Base-by-base conservation (phyloP, 768 basidiomycete genomes). In the Podaxis sp. region DNA sequence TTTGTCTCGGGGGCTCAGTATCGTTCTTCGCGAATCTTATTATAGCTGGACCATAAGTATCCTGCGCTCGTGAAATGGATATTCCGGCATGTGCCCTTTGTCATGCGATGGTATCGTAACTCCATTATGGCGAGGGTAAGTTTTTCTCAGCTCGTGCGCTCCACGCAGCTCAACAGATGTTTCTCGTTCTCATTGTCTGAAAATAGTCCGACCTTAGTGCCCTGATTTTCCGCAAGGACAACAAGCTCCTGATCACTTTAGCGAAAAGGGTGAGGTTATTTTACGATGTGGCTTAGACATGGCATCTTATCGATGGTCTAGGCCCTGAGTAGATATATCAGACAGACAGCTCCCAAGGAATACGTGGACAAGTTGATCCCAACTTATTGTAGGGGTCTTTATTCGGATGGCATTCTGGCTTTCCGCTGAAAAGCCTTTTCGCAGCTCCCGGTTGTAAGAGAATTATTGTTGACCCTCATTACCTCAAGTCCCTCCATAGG, bases 381-480 rank as follows among this genome's bases (percentile, higher is more conserved):
- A 3, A 72, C 74, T 9, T 85, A 83, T 74, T 74, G 85, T 84
- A 68, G 47, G 33, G 50, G 33, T 59, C 43, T n/a, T 17, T 37
- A 24, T 12, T 58, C 1, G 12, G 49, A 25, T 12, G 53, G 15
- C 29, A 12, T 37, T 27, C 55, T 49, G 13, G 33, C 50, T 49
- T 36, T 52, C 47, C 29, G 41, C 54, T 57, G 47, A 49, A 24
- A 63, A 54, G 40, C 46, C 22, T 22, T 27, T 24, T 55, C 60
- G 4, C 64, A 85, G 84, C 80, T 47, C 79, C 82, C 33, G 87
- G 87, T 22, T 88, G 86, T 69, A 88, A 87, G 71, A 79, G 88
- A 41, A 79, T 88, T 19, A 82, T 89, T 37, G 75, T 83, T 59
- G 85, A 90, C 67, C 82, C 84, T 2, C 79, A 79, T 17, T 88